Evolutionary conservation across 1,284 basidiomycete species (phyloP), one percentile per base, ranked within the genome.

Genomic region (Cryptococcus depauperatus): DNA sequence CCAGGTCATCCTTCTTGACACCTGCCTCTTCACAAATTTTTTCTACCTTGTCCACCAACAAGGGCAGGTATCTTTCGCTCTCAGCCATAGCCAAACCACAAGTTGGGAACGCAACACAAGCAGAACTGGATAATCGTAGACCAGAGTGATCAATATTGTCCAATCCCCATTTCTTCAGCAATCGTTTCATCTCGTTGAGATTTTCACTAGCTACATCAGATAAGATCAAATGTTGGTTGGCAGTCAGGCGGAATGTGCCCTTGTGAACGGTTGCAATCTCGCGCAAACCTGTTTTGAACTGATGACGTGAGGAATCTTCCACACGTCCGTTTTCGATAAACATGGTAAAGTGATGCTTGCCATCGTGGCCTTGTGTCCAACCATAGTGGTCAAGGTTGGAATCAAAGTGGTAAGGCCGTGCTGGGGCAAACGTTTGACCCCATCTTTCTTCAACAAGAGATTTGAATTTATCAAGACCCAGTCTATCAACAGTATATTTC

Each of bases 301-400:
- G 82, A 46, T 79, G 77, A 37, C 81, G 86, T 4, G 89, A 82
- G 69, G 90, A 89, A 69, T 98, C 90, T 71, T 92, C 85, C 30
- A 98, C 81, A 45, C 93, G 85, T 10, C 95, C 95, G 66, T 98
- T 99, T 75, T 98, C 93, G 69, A 98, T 85, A 73, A 92, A 98
- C 68, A 87, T 77, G 43, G 84, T 92, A 72, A 90, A 93, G 70
- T 96, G 90, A 70, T 90, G 84, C 62, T 78, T 82, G 58, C 91
- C 91, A 61, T 95, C 83, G 64, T 85, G 77, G 50, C 90, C 91
- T 29, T 80, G 82, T 40, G 78, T 74, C 93, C 93, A 98, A 43
- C 95, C 95, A 62, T 83, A 98, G 66, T 88, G 80, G 72, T 99
- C 93, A 56, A 91, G 76, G 74, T 97, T 98, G 56, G 81, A 79